Evolutionary conservation across 108 stramenopile species (phyloP), one percentile per base, ranked within the genome.

Genomic region (Craspedostauros australis): DNA sequence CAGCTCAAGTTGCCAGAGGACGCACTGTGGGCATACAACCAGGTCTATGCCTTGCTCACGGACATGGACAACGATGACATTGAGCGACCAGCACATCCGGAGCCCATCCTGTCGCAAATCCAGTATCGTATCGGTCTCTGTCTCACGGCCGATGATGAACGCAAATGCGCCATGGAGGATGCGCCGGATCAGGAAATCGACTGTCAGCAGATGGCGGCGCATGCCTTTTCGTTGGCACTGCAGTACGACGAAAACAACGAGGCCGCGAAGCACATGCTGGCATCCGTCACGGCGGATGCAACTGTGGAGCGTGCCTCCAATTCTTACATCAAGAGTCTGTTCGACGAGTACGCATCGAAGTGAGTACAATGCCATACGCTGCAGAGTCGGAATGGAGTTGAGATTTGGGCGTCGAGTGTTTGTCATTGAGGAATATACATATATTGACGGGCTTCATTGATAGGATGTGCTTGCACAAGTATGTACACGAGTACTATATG

Each of bases 271-370:
- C 78, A 86, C 52, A 82, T 82, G 68, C 68, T 86, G n/a, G 77
- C 75, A 5, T 64, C 76, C 26, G 42, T 80, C 20, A 86, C 85
- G 11, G 78, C 85, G 4, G 85, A 86, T 77, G 85, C 85, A n/a
- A 80, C 78, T 49, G 77, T 86, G 73, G 77, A 70, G 9, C 72
- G 78, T 51, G 77, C 80, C 2, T 76, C 80, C 8, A 82, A 82
- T 66, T 32, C 39, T 0, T 79, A 77, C 15, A 70, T 86, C 0
- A 57, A 76, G 41, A 40, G 41, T 21, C 54, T 86, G 8, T 86
- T 86, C 62, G 85, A 86, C 40, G 78, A 68, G 12, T 86, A 86
- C 61, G 85, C 85, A 1, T 34, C 50, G 21, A 75, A 76, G 77
- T 79, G 45, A 67, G 77, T 69, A 18, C n/a, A n/a, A n/a, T n/a